Evolutionary conservation across 1,284 basidiomycete species (phyloP).

Genomic region (Sporisorium scitamineum): DNA sequence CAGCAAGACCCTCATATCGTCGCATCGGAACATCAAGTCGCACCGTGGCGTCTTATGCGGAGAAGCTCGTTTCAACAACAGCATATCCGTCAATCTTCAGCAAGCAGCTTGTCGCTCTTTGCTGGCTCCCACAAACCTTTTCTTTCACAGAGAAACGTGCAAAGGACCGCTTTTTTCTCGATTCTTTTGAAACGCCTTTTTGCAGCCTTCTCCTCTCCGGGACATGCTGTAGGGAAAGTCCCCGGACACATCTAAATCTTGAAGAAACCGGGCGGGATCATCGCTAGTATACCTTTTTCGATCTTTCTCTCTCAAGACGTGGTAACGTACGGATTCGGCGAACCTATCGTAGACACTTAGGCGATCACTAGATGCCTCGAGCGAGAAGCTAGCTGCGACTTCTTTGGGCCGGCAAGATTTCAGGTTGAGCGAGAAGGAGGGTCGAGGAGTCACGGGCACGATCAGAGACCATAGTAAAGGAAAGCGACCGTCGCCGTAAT

Average conservation of each 20-base stretch:
- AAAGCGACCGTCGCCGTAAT: conserved; percentile 55
- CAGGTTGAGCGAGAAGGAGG: neutral
- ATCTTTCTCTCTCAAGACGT: conserved; percentile 5
- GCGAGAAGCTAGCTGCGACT: conserved; percentile 5
- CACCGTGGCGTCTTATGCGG: neutral
- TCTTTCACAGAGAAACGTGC: conserved; percentile 44
- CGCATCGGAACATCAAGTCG: conserved; percentile 6
- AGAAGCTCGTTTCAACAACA: conserved; percentile 29
- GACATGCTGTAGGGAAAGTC: conserved; percentile 61
- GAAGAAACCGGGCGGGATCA: conserved; percentile 18
- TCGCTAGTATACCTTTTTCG: conserved; percentile 17
- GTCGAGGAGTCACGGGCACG: neutral
- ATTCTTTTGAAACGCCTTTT: conserved; percentile 23
- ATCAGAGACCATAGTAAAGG: conserved; percentile 48
- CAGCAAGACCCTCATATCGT: neutral
- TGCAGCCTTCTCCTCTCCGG: conserved; percentile 46
- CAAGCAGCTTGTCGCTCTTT: neutral
- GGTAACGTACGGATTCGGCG: conserved; percentile 40
- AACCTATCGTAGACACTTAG: conserved; percentile 4
- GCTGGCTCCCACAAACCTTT: neutral
- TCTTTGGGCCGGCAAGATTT: neutral
- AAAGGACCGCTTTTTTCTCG: conserved; percentile 51
- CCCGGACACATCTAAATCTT: conserved; percentile 50
- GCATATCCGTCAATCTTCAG: neutral
- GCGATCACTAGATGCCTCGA: neutral